phyloP scores from a whole-genome alignment of 164 flowering plant genomes.

The Chimonanthus praecox region DNA sequence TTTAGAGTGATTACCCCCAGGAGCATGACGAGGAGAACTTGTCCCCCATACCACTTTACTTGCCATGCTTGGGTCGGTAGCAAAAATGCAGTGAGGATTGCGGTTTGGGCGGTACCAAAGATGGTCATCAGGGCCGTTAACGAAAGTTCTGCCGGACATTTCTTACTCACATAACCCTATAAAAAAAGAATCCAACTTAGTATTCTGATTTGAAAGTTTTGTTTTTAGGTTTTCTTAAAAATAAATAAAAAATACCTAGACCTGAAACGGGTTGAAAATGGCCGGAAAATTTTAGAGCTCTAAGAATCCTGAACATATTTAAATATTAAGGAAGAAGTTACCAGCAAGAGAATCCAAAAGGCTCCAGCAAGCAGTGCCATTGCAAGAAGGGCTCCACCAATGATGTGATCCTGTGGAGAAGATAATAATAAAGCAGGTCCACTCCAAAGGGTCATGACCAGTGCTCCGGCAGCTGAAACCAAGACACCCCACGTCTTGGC shows the following conservation, averaged over 20 bases:
- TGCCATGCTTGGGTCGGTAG: conserved; percentile 11
- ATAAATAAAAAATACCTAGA: too few relatives aligned
- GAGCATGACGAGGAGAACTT: conserved; percentile 1
- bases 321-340: not conserved
- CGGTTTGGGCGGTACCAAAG: conserved; percentile 19
- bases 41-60: conserved; percentile 15
- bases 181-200: not conserved
- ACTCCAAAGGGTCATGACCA: conserved; percentile 17
- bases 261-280: too few relatives aligned
- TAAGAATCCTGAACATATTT: too few relatives aligned
- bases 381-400: conserved; percentile 11
- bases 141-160: conserved; percentile 5
- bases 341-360: conserved; percentile 15
- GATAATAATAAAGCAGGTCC: conserved; percentile 8
- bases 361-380: conserved; percentile 6
- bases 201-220: too few relatives aligned
- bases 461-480: conserved; percentile 14
- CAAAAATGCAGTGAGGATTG: conserved; percentile 11
- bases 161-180: conserved; percentile 3
- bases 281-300: too few relatives aligned
- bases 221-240: too few relatives aligned
- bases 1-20: conserved; percentile 3
- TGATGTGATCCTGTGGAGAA: not conserved
- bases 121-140: conserved; percentile 20
- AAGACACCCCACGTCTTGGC: conserved; percentile 18